Evolutionary conservation across 164 flowering plant species (phyloP).

Genomic region (Sextonia rubra): DNA sequence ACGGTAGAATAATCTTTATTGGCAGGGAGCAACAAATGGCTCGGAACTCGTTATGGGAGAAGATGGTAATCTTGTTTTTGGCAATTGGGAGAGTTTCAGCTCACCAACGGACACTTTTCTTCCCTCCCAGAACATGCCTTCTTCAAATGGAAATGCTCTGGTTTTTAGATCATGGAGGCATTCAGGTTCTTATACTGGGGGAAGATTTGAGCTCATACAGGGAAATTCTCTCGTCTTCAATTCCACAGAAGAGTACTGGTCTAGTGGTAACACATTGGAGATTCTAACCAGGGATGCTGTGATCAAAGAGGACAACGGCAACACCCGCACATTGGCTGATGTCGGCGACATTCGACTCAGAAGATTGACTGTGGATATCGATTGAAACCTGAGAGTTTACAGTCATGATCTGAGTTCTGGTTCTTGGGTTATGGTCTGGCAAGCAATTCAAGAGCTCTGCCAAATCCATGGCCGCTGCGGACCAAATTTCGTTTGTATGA

Average conservation of each 20-base stretch:
- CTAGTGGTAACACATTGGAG: conserved; percentile 5
- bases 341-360: conserved; percentile 21
- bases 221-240: conserved; percentile 24
- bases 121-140: conserved; percentile 36
- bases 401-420: conserved; percentile 20
- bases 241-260: conserved; percentile 32
- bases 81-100: conserved; percentile 46
- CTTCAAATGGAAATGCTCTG: conserved; percentile 16
- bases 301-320: conserved; percentile 13
- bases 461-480: conserved; percentile 50
- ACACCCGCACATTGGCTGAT: conserved; percentile 31
- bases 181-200: not conserved
- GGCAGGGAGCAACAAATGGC: conserved; percentile 9
- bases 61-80: conserved; percentile 40
- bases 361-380: conserved; percentile 45
- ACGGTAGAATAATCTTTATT: no score
- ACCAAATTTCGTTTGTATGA: conserved; percentile 41
- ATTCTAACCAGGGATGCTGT: conserved; percentile 27
- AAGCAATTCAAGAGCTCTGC: conserved; percentile 42
- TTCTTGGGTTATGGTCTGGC: conserved; percentile 50
- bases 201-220: conserved; percentile 29
- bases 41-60: conserved; percentile 25
- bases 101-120: conserved; percentile 51
- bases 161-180: conserved; percentile 22
- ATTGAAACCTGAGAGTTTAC: conserved; percentile 56